These are phyloP conservation scores for Ajuga chamaepitys DNA, from an alignment of 257 asterid species.

Conservation along the genomic window DNA sequence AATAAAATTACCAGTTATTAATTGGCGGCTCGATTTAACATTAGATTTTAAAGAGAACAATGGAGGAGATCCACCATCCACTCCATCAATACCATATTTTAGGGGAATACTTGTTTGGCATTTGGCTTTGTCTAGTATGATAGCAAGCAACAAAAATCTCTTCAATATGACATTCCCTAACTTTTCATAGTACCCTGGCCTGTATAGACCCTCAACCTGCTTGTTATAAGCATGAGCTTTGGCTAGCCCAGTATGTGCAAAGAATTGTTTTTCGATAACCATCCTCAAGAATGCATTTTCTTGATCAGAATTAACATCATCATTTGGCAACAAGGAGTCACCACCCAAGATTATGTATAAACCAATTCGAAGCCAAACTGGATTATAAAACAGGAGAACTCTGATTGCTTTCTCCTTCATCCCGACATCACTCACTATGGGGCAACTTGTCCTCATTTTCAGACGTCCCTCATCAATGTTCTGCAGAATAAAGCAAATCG, in stretches of 20 bases:
- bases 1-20: slow-evolving; percentile 53
- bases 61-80: slow-evolving; percentile 94
- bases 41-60: slow-evolving; percentile 55
- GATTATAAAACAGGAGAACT: slow-evolving; percentile 76
- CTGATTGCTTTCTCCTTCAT: slow-evolving; percentile 79
- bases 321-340: slow-evolving; percentile 65
- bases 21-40: slow-evolving; percentile 81
- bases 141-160: slow-evolving; percentile 82
- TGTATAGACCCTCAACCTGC: slow-evolving; percentile 87
- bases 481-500: slow-evolving; percentile 28
- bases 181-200: slow-evolving; percentile 95
- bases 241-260: slow-evolving; percentile 72
- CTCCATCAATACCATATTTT: slow-evolving; percentile 90
- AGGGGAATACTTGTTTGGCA: slow-evolving; percentile 76
- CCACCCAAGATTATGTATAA: slow-evolving; percentile 80
- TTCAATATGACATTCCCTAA: slow-evolving; percentile 82
- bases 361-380: slow-evolving; percentile 82
- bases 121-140: slow-evolving; percentile 77
- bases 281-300: slow-evolving; percentile 75
- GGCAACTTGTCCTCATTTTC: slow-evolving; percentile 84
- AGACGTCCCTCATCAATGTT: slow-evolving; percentile 84
- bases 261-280: slow-evolving; percentile 79
- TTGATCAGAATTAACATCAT: slow-evolving; percentile 61
- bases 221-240: slow-evolving; percentile 80
- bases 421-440: slow-evolving; percentile 88